Percentiles rank a stretch among this genome's conserved stretches.
phyloP scores from a whole-genome alignment of 108 stramenopile genomes.

The Skeletonema potamos region DNA sequence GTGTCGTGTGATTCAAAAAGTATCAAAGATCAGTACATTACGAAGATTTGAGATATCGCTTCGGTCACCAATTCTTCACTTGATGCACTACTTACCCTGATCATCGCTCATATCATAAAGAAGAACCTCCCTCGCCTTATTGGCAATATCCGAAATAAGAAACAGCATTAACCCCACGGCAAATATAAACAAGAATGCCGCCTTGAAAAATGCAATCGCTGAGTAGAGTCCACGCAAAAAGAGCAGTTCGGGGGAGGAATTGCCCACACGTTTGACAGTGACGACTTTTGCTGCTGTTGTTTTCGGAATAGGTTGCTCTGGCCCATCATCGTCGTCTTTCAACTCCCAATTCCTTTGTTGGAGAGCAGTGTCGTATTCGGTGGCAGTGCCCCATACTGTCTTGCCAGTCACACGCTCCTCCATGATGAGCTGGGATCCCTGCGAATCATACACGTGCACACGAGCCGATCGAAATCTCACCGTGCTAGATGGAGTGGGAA shows the following conservation, averaged over 20 bases:
- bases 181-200: slow-evolving; percentile 15
- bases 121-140: not conserved
- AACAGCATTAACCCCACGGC: slow-evolving; percentile 13
- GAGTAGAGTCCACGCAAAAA: slow-evolving; percentile 7
- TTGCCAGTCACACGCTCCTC: slow-evolving; percentile 7
- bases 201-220: slow-evolving; percentile 5
- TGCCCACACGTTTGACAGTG: slow-evolving; percentile 3
- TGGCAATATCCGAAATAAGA: slow-evolving; percentile 8
- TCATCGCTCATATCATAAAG: not conserved
- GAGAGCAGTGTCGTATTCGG: not conserved
- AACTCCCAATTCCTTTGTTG: no score
- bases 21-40: no score
- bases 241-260: slow-evolving; percentile 1
- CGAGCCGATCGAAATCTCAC: slow-evolving; percentile 16
- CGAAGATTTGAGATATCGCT: no score
- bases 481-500: slow-evolving; percentile 12
- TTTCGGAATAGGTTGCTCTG: not conserved
- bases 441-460: slow-evolving; percentile 3
- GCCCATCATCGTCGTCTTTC: no score
- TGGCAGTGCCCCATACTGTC: no score
- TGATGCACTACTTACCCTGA: not conserved
- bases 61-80: no score
- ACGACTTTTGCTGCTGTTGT: not conserved
- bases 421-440: not conserved
- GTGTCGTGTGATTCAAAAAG: not conserved